A percentile compares a stretch with the other conserved stretches of the same genome.
Conservation (phyloP, 2,329 filamentous ascomycete genomes). For the Colletotrichum sp. region DNA sequence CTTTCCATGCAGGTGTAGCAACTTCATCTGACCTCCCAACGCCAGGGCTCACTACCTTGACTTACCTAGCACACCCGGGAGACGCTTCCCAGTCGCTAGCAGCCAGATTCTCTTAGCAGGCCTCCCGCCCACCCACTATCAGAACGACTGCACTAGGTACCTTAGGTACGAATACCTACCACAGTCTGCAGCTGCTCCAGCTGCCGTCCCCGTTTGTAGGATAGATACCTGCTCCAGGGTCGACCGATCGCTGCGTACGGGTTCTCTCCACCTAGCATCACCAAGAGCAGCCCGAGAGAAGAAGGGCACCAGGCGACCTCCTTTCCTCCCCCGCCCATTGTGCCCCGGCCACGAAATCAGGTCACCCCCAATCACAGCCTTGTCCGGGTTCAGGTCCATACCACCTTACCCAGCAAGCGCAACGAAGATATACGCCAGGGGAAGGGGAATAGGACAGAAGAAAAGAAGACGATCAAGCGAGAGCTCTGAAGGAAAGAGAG, state of each 20-base stretch:
- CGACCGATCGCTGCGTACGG: neutral
- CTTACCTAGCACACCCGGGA: neutral
- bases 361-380: neutral
- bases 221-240: neutral
- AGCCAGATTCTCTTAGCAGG: neutral
- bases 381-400: conserved; percentile 2
- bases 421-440: neutral
- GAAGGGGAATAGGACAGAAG: neutral
- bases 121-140: neutral
- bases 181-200: neutral
- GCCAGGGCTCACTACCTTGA: conserved; percentile 1
- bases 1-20: conserved; percentile 10
- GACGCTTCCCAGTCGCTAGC: neutral
- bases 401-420: neutral
- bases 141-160: neutral
- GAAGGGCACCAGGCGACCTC: neutral
- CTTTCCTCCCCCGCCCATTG: neutral
- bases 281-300: neutral
- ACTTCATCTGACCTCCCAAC: conserved; percentile 15
- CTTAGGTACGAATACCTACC: neutral
- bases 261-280: neutral
- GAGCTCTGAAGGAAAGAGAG: neutral
- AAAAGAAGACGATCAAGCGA: neutral
- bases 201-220: neutral
- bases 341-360: neutral